phyloP scores from a whole-genome alignment of 2,329 filamentous ascomycete genomes.

The Penicillium fuscoglaucum region DNA sequence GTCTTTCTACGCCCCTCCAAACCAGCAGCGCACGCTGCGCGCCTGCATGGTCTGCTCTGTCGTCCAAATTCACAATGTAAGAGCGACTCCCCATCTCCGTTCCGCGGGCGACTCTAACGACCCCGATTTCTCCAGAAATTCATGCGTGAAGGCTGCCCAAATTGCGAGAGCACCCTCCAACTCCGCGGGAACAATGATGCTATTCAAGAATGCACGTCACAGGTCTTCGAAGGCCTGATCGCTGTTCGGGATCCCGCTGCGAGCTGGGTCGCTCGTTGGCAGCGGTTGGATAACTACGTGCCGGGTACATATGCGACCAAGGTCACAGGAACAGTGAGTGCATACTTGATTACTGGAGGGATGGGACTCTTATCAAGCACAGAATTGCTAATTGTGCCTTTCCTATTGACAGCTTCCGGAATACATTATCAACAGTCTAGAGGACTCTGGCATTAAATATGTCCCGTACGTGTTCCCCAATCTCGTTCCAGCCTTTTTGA shows the following conservation, averaged over 20 bases:
- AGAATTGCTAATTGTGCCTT: not conserved
- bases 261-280: slow-evolving; percentile 97
- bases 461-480: slow-evolving; percentile 50
- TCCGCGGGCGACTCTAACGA: not conserved
- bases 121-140: slow-evolving; percentile 64
- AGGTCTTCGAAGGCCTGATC: slow-evolving; percentile 92
- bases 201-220: slow-evolving; percentile 89
- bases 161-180: slow-evolving; percentile 91
- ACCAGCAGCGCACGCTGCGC: slow-evolving; percentile 81
- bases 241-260: slow-evolving; percentile 75
- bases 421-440: slow-evolving; percentile 56
- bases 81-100: slow-evolving; percentile 29
- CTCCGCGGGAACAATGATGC: slow-evolving; percentile 75
- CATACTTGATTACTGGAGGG: not conserved
- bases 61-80: slow-evolving; percentile 76
- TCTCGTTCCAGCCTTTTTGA: not conserved
- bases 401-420: slow-evolving; percentile 50
- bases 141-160: slow-evolving; percentile 83
- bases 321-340: slow-evolving; percentile 73
- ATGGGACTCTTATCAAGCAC: not conserved
- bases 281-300: slow-evolving; percentile 84
- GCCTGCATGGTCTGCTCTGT: slow-evolving; percentile 99
- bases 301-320: slow-evolving; percentile 91
- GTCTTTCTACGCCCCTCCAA: slow-evolving; percentile 68
- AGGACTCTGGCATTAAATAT: slow-evolving; percentile 62